phyloP scores from a whole-genome alignment of 345 rosid genomes.

The Hypericum perforatum region DNA sequence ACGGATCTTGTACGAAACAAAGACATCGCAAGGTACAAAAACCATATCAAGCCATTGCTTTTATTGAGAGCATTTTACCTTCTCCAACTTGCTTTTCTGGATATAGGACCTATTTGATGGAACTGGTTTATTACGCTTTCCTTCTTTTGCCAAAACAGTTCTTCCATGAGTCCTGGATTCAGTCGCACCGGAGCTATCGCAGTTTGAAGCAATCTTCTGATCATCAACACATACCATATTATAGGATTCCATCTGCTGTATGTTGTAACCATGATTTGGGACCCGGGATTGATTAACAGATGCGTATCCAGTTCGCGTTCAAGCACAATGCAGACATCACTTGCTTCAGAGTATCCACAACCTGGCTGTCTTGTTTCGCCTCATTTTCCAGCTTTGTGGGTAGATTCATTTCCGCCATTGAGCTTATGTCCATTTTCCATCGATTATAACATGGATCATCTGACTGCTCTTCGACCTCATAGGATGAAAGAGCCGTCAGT shows the following conservation, averaged over 20 bases:
- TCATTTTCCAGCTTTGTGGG: conserved; percentile 26
- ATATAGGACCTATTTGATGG: no score
- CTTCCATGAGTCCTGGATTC: no score
- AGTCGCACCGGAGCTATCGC: no score
- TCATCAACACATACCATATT: conserved; percentile 12
- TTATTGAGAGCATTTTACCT: no score
- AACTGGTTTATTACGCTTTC: no score
- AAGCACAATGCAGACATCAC: conserved; percentile 54
- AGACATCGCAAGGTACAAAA: no score
- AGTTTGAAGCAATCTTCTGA: no score
- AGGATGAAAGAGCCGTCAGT: conserved; percentile 73
- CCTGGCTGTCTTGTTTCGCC: no score
- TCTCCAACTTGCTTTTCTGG: no score
- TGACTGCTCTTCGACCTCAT: background rate
- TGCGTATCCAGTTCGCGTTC: conserved; percentile 31
- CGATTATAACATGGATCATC: conserved; percentile 36
- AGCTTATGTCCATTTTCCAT: conserved; percentile 61
- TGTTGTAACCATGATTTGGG: conserved; percentile 39
- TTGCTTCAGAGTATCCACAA: conserved; percentile 30
- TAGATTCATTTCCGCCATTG: conserved; percentile 47
- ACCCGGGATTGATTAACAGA: conserved; percentile 26
- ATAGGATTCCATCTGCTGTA: conserved; percentile 41
- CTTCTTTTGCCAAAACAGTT: no score
- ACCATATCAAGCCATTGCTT: no score
- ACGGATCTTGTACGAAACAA: background rate